Conservation (phyloP, 495 filamentous ascomycete species). For the Podospora sp. region DNA sequence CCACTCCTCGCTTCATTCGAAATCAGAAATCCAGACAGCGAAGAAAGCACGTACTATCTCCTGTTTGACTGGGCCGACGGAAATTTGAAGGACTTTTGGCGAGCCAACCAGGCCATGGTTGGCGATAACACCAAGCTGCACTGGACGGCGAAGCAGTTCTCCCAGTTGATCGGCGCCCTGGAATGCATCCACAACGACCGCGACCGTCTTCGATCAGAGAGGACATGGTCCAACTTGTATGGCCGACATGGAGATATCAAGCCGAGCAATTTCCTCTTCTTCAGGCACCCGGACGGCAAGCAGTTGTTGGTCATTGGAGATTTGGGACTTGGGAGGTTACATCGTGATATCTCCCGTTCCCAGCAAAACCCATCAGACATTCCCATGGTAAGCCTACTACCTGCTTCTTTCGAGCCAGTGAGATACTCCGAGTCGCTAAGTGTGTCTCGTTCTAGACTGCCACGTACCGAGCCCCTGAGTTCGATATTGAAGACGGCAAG, state of each 20-base stretch:
- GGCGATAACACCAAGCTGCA: not conserved
- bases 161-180: not conserved
- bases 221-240: not conserved
- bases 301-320: slow-evolving; percentile 1
- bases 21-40: not conserved
- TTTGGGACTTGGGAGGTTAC: slow-evolving; percentile 12
- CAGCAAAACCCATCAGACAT: not conserved
- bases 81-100: slow-evolving; percentile 13
- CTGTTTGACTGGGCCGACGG: slow-evolving; percentile 16
- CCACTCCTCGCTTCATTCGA: slow-evolving; percentile 18
- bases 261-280: slow-evolving; percentile 14
- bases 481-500: not conserved
- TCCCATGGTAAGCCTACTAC: not conserved
- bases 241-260: slow-evolving; percentile 17
- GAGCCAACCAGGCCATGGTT: not conserved
- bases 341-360: slow-evolving; percentile 6
- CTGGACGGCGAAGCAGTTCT: slow-evolving; percentile 16
- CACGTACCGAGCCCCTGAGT: slow-evolving; percentile 19
- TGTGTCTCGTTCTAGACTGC: not conserved
- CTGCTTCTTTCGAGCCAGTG: no score
- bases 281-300: not conserved
- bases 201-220: not conserved
- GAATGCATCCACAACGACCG: slow-evolving; percentile 12
- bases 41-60: slow-evolving; percentile 1
- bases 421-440: no score